These are phyloP conservation scores for Clonostachys rosea DNA, from an alignment of 2,329 filamentous ascomycete species.

Conservation along the genomic window DNA sequence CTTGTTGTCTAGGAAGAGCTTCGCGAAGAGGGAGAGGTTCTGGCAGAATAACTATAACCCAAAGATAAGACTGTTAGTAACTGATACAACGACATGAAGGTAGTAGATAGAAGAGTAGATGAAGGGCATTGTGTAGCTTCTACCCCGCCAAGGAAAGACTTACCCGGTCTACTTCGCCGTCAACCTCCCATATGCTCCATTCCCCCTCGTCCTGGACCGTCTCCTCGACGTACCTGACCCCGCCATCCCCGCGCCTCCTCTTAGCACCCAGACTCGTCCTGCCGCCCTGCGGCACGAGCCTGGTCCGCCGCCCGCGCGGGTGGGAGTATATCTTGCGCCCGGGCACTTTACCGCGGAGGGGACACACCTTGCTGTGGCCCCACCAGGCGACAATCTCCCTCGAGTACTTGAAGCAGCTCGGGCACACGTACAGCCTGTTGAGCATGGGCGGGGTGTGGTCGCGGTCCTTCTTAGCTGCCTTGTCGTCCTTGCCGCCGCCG, in stretches of 20 bases:
- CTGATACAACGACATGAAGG: too few relatives aligned
- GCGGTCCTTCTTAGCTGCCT: slow-evolving; percentile 16
- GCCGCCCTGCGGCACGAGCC: slow-evolving; percentile 25
- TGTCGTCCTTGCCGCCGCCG: neutral
- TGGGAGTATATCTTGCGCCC: slow-evolving; percentile 72
- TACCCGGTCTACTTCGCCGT: slow-evolving; percentile 78
- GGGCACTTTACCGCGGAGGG: slow-evolving; percentile 44
- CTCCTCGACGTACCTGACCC: slow-evolving; percentile 32
- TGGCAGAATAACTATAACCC: slow-evolving; percentile 72
- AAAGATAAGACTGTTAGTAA: slow-evolving; percentile 5
- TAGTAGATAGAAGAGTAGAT: too few relatives aligned
- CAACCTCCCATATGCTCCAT: slow-evolving; percentile 88
- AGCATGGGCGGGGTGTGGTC: slow-evolving; percentile 36
- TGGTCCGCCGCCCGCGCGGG: slow-evolving; percentile 37
- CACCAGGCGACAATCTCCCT: slow-evolving; percentile 55
- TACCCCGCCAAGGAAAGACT: slow-evolving; percentile 17
- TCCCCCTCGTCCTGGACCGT: slow-evolving; percentile 58
- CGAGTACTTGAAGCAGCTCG: slow-evolving; percentile 91
- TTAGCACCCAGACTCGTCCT: slow-evolving; percentile 24
- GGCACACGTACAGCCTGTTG: slow-evolving; percentile 78
- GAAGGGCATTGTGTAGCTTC: too few relatives aligned
- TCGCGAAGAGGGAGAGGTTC: slow-evolving; percentile 92
- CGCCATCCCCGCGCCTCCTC: slow-evolving; percentile 28
- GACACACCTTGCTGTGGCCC: slow-evolving; percentile 54
- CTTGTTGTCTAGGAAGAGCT: slow-evolving; percentile 96